A percentile compares a stretch with the other conserved stretches of the same genome.
These are phyloP conservation scores for Mycena latifolia DNA, from an alignment of 768 basidiomycete genomes.

Conservation along the genomic window DNA sequence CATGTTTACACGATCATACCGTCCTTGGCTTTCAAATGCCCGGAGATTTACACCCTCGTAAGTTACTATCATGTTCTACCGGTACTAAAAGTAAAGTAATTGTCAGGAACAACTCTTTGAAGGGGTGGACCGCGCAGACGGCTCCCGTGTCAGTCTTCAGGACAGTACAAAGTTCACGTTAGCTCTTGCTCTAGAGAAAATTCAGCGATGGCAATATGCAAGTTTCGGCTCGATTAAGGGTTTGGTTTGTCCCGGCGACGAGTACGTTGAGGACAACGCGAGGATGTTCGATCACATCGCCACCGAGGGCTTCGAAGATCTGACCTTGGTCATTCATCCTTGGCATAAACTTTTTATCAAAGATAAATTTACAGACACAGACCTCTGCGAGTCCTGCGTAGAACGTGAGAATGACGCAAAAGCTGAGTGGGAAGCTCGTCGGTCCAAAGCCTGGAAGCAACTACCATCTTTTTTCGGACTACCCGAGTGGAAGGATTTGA, in stretches of 20 bases:
- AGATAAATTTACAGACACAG: neutral
- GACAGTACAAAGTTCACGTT: no score
- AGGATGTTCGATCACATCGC: no score
- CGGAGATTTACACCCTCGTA: neutral
- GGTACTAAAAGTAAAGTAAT: neutral
- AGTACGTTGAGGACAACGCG: no score
- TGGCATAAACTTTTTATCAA: neutral
- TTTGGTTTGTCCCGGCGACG: no score
- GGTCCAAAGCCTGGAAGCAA: neutral
- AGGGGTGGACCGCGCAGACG: neutral
- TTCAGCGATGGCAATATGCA: no score
- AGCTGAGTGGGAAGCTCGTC: neutral
- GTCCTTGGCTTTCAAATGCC: neutral
- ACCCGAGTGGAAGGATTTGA: no score
- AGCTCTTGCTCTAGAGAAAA: no score
- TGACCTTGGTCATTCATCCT: no score
- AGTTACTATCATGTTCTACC: neutral
- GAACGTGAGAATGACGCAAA: neutral
- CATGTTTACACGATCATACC: conserved; percentile 8
- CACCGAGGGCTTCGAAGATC: no score
- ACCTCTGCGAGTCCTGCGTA: no score
- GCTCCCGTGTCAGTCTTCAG: no score
- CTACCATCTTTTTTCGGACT: conserved; percentile 1
- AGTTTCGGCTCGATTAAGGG: no score
- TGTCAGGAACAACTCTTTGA: neutral